Base-by-base conservation (phyloP, 2,329 filamentous ascomycete genomes). In the Pyrenochaeta sp. region DNA sequence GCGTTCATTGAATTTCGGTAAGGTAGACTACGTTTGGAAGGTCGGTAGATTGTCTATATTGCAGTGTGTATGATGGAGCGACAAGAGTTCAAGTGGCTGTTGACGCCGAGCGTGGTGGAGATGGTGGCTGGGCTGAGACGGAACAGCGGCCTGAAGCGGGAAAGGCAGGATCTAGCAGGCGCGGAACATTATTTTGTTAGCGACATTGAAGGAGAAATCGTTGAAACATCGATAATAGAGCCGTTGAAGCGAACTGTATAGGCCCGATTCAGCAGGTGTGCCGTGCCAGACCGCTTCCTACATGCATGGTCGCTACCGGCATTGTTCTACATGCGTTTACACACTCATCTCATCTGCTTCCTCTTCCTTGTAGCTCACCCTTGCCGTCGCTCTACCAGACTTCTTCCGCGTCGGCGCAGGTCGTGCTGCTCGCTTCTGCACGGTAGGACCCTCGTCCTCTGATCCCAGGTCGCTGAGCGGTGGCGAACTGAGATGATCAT, bases 381-480 rank as follows among this genome's bases (percentile, higher is more conserved):
- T 65, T 40, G 62, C 55, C 52, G 65, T 54, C 36, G 64, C 65
- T 56, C 73, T 68, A 40, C 66, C 66, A 52, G 72, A 70, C 60
- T 69, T 69, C 52, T 71, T 66, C 50, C 71, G 66, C 52, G 64
- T 66, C 39, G 71, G 56, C 37, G 60, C 59, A 39, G 70, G 58
- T 36, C 58, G 63, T 54, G 64, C 64, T 58, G 61, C 62, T 64
- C 66, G 65, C 62, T 68, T 71, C 62, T 62, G 65, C 56, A 60
- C 59, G 51, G 53, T 62, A 63, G 64, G 62, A 61, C 50, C 58
- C 55, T 67, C 58, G 50, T 66, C 64, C 49, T 69, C 67, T 22
- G 62, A 64, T 37, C 76, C 79, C 40, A 82, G 64, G 54, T 81
- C 79, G 56, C 77, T 76, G 61, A 81, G 75, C 50, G 69, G 58